Evolutionary conservation across 495 filamentous ascomycete species (phyloP).

Genomic region (Penicillium angulare): DNA sequence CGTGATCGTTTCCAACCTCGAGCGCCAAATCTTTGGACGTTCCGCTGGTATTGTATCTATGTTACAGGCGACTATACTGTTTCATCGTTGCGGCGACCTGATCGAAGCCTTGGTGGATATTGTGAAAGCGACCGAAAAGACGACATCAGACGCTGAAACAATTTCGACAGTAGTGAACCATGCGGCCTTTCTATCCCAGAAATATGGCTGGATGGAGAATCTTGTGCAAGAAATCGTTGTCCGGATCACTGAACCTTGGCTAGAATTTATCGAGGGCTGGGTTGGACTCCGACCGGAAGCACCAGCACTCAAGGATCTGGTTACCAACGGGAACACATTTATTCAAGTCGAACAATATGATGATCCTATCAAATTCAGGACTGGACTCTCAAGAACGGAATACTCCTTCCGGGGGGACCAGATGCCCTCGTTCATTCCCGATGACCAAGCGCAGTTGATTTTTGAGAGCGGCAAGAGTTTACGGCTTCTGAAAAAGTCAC

Average conservation of each 20-base stretch:
- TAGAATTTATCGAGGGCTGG: constrained; percentile 71
- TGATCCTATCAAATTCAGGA: constrained; percentile 53
- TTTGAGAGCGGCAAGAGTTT: constrained; percentile 80
- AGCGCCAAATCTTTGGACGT: constrained; percentile 31
- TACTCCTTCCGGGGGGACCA: constrained; percentile 58
- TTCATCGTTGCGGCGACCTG: constrained; percentile 61
- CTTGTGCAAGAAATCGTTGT: constrained; percentile 66
- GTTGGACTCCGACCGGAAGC: constrained; percentile 65
- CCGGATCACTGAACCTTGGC: constrained; percentile 65
- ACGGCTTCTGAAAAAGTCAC: constrained; percentile 66
- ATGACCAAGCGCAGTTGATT: constrained; percentile 61
- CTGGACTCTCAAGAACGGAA: constrained; percentile 50
- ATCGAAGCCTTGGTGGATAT: constrained; percentile 61
- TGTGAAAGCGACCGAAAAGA: constrained; percentile 50
- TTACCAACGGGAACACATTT: constrained; percentile 52
- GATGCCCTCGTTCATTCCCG: constrained; percentile 65
- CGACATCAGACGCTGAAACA: constrained; percentile 63
- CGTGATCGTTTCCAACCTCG: constrained; percentile 38
- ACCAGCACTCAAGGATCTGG: constrained; percentile 40
- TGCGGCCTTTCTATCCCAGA: constrained; percentile 62
- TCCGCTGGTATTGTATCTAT: constrained; percentile 29
- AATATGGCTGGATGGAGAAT: constrained; percentile 56
- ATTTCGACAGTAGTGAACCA: constrained; percentile 65
- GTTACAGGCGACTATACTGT: constrained; percentile 68
- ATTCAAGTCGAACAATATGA: constrained; percentile 54